phyloP scores from a whole-genome alignment of 2,329 filamentous ascomycete species.

The Ophiocordyceps sinensis region DNA sequence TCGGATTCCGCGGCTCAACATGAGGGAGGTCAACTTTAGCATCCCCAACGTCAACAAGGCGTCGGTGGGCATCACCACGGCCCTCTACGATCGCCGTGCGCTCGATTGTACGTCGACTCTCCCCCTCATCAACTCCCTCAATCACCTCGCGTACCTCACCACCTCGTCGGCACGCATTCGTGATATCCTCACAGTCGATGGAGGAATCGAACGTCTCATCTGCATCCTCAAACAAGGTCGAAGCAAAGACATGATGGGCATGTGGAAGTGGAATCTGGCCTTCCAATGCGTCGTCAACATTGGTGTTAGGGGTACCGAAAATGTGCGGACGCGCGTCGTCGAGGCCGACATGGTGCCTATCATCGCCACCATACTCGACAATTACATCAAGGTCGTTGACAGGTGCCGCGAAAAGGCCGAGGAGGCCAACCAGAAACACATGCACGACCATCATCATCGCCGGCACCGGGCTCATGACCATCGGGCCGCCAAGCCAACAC shows the following conservation, averaged over 20 bases:
- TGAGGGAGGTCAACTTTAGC: slow-evolving; percentile 99
- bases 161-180: slow-evolving; percentile 94
- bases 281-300: slow-evolving; percentile 99
- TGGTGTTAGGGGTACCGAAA: slow-evolving; percentile 87
- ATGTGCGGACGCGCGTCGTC: slow-evolving; percentile 84
- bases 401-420: slow-evolving; percentile 80
- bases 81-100: slow-evolving; percentile 90
- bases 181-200: slow-evolving; percentile 96
- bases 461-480: slow-evolving; percentile 34
- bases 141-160: slow-evolving; percentile 95
- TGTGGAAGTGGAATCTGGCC: slow-evolving; percentile 99
- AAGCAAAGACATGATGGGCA: slow-evolving; percentile 98
- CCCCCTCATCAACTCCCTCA: slow-evolving; percentile 95
- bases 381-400: slow-evolving; percentile 94
- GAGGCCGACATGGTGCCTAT: slow-evolving; percentile 99
- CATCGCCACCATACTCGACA: slow-evolving; percentile 94
- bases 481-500: slow-evolving; percentile 30
- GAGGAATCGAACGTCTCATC: slow-evolving; percentile 88
- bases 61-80: slow-evolving; percentile 95
- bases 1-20: slow-evolving; percentile 33
- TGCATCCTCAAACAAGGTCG: slow-evolving; percentile 96
- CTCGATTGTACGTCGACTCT: slow-evolving; percentile 97
- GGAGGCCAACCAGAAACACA: slow-evolving; percentile 60
- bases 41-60: slow-evolving; percentile 99
- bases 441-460: slow-evolving; percentile 35